Evolutionary conservation across 208 protist species (phyloP), one percentile per base, ranked within the genome.

Genomic region (Leishmania arabica): DNA sequence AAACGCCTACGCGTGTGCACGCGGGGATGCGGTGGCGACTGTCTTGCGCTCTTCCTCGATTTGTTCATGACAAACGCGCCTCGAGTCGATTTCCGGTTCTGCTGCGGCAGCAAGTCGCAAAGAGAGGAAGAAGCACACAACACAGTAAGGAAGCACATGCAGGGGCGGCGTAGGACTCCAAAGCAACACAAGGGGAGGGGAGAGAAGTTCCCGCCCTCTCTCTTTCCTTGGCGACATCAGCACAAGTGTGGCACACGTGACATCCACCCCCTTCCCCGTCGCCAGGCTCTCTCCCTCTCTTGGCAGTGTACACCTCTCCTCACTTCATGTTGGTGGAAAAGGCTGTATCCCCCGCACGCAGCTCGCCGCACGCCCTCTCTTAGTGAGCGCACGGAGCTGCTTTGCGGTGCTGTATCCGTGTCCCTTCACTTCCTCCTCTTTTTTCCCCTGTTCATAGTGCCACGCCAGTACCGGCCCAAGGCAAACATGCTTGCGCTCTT

Each of bases 401-500:
- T 76, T 64, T 45, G 34, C 19, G n/a, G 5, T 58, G 51, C 72
- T 37, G 51, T 31, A 64, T 76, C 27, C 45, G 24, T 58, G 19
- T 27, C 19, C 51, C 72, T 42, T 62, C 51, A 76, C 15, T 62
- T 62, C 34, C 27, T 45, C 11, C 51, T 27, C 31, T 21, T 76
- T 58, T 80, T 53, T 60, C 34, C 37, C 45, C 9, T 54, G 42
- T 73, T 40, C 1, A 45, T 77, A 17, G 15, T 60, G 51, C 27
- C 72, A 53, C 8, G 73, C 62, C 31, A 72, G 37, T 9, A 40
- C 42, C 34, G 51, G 34, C 40, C 53, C 27, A 37, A 40, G 51
- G 34, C 34, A 76, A 62, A 56, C 77, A 91, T 91, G 88, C 54
- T 91, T 40, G 79, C 84, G 0, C 31, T 76, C 11, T 31, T 89